phyloP scores from a whole-genome alignment of 495 filamentous ascomycete species.

The Penicillium manginii region DNA sequence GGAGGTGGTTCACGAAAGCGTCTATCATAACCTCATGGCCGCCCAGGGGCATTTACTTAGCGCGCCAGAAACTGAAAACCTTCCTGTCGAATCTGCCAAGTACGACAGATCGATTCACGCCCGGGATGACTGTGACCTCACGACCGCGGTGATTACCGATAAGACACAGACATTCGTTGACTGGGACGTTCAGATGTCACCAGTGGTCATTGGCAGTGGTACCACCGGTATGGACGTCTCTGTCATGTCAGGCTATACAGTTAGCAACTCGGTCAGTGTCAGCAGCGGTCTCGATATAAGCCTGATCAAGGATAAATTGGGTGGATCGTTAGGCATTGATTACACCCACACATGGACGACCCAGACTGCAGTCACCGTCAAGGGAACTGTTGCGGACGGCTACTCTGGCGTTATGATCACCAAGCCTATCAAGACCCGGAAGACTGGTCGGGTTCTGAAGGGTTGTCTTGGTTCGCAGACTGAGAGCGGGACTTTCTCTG shows the following conservation, averaged over 20 bases:
- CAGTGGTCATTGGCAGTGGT: slow-evolving; percentile 16
- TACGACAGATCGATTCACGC: neutral
- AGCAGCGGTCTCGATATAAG: neutral
- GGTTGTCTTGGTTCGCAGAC: slow-evolving; percentile 12
- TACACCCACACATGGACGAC: slow-evolving; percentile 12
- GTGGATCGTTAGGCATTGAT: slow-evolving; percentile 2
- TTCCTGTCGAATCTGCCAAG: neutral
- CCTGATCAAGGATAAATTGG: slow-evolving; percentile 11
- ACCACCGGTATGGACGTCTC: slow-evolving; percentile 12
- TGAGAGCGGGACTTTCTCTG: neutral
- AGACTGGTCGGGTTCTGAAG: slow-evolving; percentile 9
- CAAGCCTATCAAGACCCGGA: slow-evolving; percentile 14
- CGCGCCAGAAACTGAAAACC: neutral
- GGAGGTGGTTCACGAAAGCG: slow-evolving; percentile 12
- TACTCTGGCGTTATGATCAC: slow-evolving; percentile 13
- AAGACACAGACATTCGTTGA: slow-evolving; percentile 13
- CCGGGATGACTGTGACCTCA: slow-evolving; percentile 4
- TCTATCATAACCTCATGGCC: slow-evolving; percentile 2
- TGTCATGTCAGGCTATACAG: slow-evolving; percentile 14
- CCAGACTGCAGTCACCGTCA: slow-evolving; percentile 10
- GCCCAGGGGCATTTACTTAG: neutral
- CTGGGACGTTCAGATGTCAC: slow-evolving; percentile 21
- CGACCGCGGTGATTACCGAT: slow-evolving; percentile 9
- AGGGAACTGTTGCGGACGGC: slow-evolving; percentile 9
- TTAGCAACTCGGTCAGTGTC: slow-evolving; percentile 8